These are phyloP conservation scores for Fraxinus americana DNA, from an alignment of 257 asterid species.

Conservation along the genomic window DNA sequence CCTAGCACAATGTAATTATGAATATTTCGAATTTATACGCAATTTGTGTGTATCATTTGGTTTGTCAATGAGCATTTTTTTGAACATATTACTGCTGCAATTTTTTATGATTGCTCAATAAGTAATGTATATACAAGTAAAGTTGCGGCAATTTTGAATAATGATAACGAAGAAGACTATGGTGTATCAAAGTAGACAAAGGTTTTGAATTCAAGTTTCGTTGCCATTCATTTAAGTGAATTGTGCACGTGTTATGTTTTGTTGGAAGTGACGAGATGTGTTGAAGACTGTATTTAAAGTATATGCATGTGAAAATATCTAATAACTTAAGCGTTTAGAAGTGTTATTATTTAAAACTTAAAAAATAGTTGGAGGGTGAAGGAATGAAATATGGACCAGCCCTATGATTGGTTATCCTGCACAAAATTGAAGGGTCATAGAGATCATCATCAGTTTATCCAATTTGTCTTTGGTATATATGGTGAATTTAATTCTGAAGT, in stretches of 20 bases:
- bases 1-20: slow-evolving; percentile 14
- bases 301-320: too few species aligned
- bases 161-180: not conserved
- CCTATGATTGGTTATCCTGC: not conserved
- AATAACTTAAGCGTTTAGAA: too few species aligned
- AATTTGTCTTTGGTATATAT: not conserved
- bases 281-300: too few species aligned
- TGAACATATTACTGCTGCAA: not conserved
- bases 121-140: not conserved
- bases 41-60: slow-evolving; percentile 14
- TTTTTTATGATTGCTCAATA: not conserved
- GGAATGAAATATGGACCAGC: not conserved
- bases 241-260: too few species aligned
- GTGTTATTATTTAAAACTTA: too few species aligned
- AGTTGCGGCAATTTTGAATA: not conserved
- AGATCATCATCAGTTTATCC: not conserved
- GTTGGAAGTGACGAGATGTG: too few species aligned
- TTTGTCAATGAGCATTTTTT: slow-evolving; percentile 11
- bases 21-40: not conserved
- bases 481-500: not conserved
- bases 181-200: too few species aligned
- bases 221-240: too few species aligned
- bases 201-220: too few species aligned
- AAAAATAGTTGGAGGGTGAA: too few species aligned
- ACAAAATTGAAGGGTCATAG: not conserved